Evolutionary conservation across 2,329 filamentous ascomycete species (phyloP).

Genomic region (Albophoma yamanashiensis): DNA sequence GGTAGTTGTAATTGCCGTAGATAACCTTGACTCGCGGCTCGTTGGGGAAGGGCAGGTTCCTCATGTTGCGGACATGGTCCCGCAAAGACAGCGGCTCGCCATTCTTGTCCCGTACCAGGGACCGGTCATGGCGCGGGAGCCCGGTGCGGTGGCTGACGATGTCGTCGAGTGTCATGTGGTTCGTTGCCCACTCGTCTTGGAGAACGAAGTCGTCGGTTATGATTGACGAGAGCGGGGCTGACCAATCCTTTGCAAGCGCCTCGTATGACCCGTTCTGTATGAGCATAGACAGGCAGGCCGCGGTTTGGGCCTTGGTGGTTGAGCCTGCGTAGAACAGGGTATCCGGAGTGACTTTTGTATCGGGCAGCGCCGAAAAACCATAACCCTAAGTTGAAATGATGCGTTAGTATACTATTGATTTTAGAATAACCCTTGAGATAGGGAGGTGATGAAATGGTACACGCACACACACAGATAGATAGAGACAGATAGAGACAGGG

Average conservation of each 20-base stretch:
- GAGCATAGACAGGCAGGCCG: slow-evolving; percentile 36
- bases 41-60: slow-evolving; percentile 29
- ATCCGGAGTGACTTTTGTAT: slow-evolving; percentile 28
- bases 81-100: slow-evolving; percentile 16
- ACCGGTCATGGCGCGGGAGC: slow-evolving; percentile 29
- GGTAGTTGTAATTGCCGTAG: slow-evolving; percentile 41
- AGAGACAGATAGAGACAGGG: no score
- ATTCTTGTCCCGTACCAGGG: slow-evolving; percentile 12
- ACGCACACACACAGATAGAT: no score
- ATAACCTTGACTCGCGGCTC: slow-evolving; percentile 32
- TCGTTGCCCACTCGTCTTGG: slow-evolving; percentile 29
- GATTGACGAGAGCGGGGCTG: slow-evolving; percentile 31
- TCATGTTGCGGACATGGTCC: slow-evolving; percentile 28
- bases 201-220: slow-evolving; percentile 41
- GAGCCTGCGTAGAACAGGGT: slow-evolving; percentile 46
- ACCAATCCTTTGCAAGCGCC: slow-evolving; percentile 26
- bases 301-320: slow-evolving; percentile 44
- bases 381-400: slow-evolving; percentile 11
- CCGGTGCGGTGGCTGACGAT: slow-evolving; percentile 40
- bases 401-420: slow-evolving; percentile 4
- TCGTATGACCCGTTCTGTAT: slow-evolving; percentile 29
- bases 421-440: no score
- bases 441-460: no score
- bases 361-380: slow-evolving; percentile 18
- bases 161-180: slow-evolving; percentile 41